Evolutionary conservation across 345 rosid species (phyloP), one percentile per base, ranked within the genome.

Genomic region (Eucalyptus decipiens): DNA sequence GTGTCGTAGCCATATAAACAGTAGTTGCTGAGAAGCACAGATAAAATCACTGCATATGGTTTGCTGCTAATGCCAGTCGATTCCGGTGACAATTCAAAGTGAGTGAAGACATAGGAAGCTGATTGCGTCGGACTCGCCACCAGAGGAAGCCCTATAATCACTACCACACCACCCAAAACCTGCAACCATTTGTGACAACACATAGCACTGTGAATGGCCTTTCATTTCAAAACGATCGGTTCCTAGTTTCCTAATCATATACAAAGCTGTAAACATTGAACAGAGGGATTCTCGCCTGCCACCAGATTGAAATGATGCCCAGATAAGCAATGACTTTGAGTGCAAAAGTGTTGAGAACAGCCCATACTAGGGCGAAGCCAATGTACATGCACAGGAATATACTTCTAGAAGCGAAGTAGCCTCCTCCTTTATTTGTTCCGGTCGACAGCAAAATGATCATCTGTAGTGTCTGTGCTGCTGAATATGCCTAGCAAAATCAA

Each of bases 1-100:
- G 90, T 51, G 81, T 89, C 91, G n/a, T 90, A 87, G 76, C 91
- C 91, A 87, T 90, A 76, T 8, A 87, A 80, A 34, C 91, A 90
- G 62, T 90, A 90, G 81, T 90, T 87, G 89, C 91, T 87, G 26
- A 90, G 87, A 19, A 87, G 89, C 72, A 87, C 81, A 5, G 89
- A 90, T 23, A 90, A 52, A 42, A 87, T 87, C n/a, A 90, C 87
- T 15, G 91, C 91, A 42, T 90, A 90, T 1, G 91, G 91, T 32
- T 76, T 80, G 89, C 91, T 87, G 47, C 81, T 45, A 19, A 87
- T 24, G 5, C 89, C 89, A 5, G 91, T 90, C 12, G 49, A 51
- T 80, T 87, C 83, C 4, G 89, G 87, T 2, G 91, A 56, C 86
- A 80, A 51, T 49, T 89, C 89, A 45, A 87, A 87, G 69, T 87